Base-by-base conservation (phyloP, 208 protist genomes). In the Leptomonas pyrrhocoris region DNA sequence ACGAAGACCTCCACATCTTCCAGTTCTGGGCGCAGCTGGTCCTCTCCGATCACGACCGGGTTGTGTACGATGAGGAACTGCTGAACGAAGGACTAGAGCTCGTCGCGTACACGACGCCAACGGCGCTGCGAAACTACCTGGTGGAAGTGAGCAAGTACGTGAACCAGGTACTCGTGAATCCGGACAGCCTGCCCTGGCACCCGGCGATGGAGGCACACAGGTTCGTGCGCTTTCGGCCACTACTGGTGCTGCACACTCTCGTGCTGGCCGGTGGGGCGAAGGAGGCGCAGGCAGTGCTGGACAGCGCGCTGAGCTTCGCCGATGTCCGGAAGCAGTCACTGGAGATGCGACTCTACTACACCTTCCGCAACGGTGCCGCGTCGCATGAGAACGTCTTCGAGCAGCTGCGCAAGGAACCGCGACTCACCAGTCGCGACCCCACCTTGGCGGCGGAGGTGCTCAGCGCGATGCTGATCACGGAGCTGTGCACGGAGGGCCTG, bases 1-100 rank as follows among this genome's bases (percentile, higher is more conserved):
- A 95, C 67, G 87, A 95, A 57, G 87, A 91, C 42, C 74, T 92
- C 6, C 48, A 50, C 51, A 65, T 96, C 46, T 96, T 92, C 51
- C 50, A 62, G 15, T 94, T 87, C 71, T 96, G 85, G 85, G 81
- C 86, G 11, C 74, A 86, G 53, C 76, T 92, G 59, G 78, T 93
- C 46, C 76, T 83, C 7, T 88, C 84, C 42, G 88, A 96, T 78
- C 27, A 58, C 31, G 70, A 51, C 11, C 81, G 88, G 21, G 50
- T 71, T 23, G 69, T 96, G 27, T 75, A 92, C 21, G 79, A 89
- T 34, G 86, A 93, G 54, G 80, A 89, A 45, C 64, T 92, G 53
- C 79, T 93, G 42, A 90, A 93, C 66, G 83, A 86, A 27, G 88
- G 76, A 0, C 61, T 96, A 27, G 71, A 83, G 51, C 68, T 89